phyloP scores from a whole-genome alignment of 2,329 filamentous ascomycete species.

The Cytospora mali region DNA sequence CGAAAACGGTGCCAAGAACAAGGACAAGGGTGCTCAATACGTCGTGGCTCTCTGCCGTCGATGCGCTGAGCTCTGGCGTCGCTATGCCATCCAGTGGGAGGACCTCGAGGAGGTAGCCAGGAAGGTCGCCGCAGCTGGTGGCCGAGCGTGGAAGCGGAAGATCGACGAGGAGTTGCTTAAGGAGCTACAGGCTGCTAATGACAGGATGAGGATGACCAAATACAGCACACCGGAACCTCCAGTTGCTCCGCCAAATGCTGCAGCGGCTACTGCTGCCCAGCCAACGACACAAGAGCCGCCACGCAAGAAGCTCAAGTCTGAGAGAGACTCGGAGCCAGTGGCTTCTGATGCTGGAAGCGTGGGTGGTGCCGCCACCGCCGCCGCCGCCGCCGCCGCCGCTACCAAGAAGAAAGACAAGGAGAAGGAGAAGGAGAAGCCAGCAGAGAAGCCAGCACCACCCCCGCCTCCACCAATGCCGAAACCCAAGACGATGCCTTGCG shows the following conservation, averaged over 20 bases:
- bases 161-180: conserved; percentile 89
- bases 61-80: conserved; percentile 91
- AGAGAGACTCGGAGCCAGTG: conserved; percentile 50
- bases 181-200: conserved; percentile 68
- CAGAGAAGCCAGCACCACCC: conserved; percentile 60
- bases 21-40: conserved; percentile 76
- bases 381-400: conserved; percentile 30
- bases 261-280: conserved; percentile 36
- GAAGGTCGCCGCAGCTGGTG: conserved; percentile 78
- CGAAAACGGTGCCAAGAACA: conserved; percentile 66
- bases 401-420: conserved; percentile 54
- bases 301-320: conserved; percentile 65
- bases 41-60: conserved; percentile 85
- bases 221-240: conserved; percentile 41
- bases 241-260: conserved; percentile 27
- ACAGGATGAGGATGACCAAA: conserved; percentile 54
- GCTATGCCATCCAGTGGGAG: conserved; percentile 95
- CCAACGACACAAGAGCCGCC: conserved; percentile 54
- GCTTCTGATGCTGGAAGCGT: conserved; percentile 50
- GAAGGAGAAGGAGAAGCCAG: conserved; percentile 57
- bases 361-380: neutral
- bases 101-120: conserved; percentile 88
- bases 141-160: conserved; percentile 82
- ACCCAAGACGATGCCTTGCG: conserved; percentile 78
- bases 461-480: conserved; percentile 76